Evolutionary conservation across 1,284 basidiomycete genomes (phyloP).

Genomic region (Boletus semigastroideus): DNA sequence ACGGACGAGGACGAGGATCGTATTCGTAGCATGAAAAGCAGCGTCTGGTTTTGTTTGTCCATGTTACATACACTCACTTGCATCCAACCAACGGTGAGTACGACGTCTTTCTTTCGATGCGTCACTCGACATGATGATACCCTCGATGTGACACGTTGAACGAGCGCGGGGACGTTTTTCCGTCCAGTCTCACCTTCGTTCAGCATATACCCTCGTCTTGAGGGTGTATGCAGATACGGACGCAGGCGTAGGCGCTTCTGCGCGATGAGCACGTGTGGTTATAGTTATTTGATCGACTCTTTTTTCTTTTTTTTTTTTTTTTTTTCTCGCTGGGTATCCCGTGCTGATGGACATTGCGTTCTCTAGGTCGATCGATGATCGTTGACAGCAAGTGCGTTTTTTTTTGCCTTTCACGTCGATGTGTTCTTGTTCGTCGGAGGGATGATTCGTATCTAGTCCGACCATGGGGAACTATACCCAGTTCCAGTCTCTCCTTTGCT

Average conservation of each 20-base stretch:
- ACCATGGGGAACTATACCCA: constrained; percentile 23
- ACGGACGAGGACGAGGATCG: background rate
- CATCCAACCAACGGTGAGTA: no score
- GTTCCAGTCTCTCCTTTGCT: constrained; percentile 32
- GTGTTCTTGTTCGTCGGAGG: constrained; percentile 15
- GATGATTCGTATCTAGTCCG: constrained; percentile 15
- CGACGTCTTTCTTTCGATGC: no score
- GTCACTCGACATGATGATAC: background rate
- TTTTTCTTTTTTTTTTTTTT: no score
- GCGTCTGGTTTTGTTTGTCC: constrained; percentile 26
- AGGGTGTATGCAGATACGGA: constrained; percentile 25
- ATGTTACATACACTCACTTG: constrained; percentile 24
- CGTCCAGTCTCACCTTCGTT: constrained; percentile 35
- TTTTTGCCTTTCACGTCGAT: background rate
- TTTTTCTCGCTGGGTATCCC: no score
- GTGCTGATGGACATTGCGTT: no score
- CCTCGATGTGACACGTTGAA: constrained; percentile 20
- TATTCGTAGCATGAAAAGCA: no score
- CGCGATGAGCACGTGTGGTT: no score
- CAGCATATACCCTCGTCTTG: constrained; percentile 35
- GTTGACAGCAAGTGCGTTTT: constrained; percentile 12
- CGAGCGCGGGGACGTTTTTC: constrained; percentile 30
- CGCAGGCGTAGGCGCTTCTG: no score
- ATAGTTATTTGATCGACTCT: no score
- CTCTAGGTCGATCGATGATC: no score